These are phyloP conservation scores for Chenopodium album DNA, from an alignment of 148 eudicot species.

Conservation along the genomic window DNA sequence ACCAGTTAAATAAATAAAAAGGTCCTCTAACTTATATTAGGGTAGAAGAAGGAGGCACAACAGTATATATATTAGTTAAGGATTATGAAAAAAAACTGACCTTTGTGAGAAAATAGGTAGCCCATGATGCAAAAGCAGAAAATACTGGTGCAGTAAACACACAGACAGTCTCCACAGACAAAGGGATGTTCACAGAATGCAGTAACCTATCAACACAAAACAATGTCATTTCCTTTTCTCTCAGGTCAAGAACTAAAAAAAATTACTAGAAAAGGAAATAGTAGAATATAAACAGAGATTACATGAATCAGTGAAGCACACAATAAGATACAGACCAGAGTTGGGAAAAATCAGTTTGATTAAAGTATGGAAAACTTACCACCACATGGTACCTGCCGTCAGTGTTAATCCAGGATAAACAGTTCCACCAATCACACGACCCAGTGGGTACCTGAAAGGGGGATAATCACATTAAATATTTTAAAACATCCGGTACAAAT, in stretches of 20 bases:
- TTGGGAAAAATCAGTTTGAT: no score
- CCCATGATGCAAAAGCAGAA: slow-evolving; percentile 95
- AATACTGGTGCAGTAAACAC: slow-evolving; percentile 96
- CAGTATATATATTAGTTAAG: background rate
- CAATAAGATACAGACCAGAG: background rate
- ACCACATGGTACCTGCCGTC: slow-evolving; percentile 96
- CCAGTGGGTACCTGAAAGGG: slow-evolving; percentile 84
- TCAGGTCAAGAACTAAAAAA: no score
- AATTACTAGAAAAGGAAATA: background rate
- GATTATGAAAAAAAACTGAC: slow-evolving; percentile 34
- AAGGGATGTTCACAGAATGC: slow-evolving; percentile 84
- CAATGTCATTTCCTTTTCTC: background rate
- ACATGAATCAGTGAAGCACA: background rate
- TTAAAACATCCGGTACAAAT: background rate
- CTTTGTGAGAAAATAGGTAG: slow-evolving; percentile 92
- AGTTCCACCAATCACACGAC: slow-evolving; percentile 99
- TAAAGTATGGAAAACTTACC: slow-evolving; percentile 46
- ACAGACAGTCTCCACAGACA: slow-evolving; percentile 98
- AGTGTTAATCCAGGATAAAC: slow-evolving; percentile 95
- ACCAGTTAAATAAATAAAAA: slow-evolving; percentile 3
- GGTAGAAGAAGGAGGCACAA: background rate
- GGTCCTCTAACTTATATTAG: background rate
- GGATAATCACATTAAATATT: slow-evolving; percentile 11
- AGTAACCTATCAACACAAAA: slow-evolving; percentile 57
- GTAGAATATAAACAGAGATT: background rate